Percentiles rank a stretch among this genome's conserved stretches.
phyloP scores from a whole-genome alignment of 352 stramenopile genomes.

The Hyaloperonospora arabidopsidis region DNA sequence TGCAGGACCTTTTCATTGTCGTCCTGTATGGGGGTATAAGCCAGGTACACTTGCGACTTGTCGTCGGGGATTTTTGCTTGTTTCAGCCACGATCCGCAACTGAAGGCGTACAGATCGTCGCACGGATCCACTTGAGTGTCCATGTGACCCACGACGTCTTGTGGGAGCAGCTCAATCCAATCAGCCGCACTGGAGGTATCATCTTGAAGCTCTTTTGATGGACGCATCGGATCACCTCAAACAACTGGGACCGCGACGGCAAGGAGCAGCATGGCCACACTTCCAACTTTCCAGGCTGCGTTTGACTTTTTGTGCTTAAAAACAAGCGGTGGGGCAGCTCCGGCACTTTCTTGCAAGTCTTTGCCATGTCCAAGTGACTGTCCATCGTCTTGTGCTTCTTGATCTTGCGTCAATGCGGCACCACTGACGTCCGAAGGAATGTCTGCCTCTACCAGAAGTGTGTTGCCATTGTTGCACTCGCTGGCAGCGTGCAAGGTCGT shows the following conservation, averaged over 20 bases:
- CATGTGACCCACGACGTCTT: conserved; percentile 36
- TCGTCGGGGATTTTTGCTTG: conserved; percentile 37
- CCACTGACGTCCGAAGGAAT: no score
- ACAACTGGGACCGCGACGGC: conserved; percentile 42
- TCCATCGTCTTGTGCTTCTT: no score
- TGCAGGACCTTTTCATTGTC: conserved; percentile 35
- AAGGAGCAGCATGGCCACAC: conserved; percentile 33
- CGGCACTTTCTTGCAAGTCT: no score
- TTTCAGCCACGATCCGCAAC: conserved; percentile 45
- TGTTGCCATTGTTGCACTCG: no score
- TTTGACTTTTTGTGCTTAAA: conserved; percentile 2
- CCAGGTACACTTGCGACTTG: conserved; percentile 25
- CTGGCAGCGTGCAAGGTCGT: no score
- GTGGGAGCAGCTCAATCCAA: conserved; percentile 26
- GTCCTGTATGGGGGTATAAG: conserved; percentile 26
- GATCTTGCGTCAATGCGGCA: no score
- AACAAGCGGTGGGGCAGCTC: no score
- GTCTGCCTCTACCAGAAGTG: no score
- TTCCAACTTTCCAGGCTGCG: conserved; percentile 22
- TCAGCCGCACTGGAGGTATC: neutral
- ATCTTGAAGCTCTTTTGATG: conserved; percentile 24
- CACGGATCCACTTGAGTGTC: conserved; percentile 46
- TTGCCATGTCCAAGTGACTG: no score
- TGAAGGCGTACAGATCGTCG: conserved; percentile 71
- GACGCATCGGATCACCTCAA: conserved; percentile 22